Evolutionary conservation across 495 filamentous ascomycete genomes (phyloP).

Genomic region (Aspergillus bertholletiae): DNA sequence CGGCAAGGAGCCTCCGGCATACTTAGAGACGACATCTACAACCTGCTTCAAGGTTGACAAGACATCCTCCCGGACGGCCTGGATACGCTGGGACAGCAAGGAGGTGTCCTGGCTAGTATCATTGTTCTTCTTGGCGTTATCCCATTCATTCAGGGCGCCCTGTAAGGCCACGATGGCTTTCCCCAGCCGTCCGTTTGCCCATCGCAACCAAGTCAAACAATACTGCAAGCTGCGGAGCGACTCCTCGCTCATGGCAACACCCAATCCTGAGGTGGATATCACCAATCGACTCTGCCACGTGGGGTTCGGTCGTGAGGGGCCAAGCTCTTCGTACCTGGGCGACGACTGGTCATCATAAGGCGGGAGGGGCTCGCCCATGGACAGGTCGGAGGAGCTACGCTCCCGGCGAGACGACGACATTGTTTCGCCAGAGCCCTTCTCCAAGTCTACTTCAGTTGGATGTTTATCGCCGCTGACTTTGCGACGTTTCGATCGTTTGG

Average conservation of each 20-base stretch:
- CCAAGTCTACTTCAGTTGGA: constrained; percentile 35
- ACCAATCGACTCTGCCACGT: constrained; percentile 78
- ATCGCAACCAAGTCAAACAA: constrained; percentile 70
- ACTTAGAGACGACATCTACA: constrained; percentile 74
- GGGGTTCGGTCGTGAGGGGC: constrained; percentile 28
- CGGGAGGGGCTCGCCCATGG: constrained; percentile 65
- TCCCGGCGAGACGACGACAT: constrained; percentile 15
- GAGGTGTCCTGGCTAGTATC: constrained; percentile 22
- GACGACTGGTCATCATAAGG: constrained; percentile 75
- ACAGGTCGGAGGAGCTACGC: constrained; percentile 42
- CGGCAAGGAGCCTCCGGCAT: constrained; percentile 79
- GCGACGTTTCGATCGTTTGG: constrained; percentile 60
- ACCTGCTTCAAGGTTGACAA: constrained; percentile 71
- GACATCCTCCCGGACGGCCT: constrained; percentile 67
- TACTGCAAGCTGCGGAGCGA: constrained; percentile 72
- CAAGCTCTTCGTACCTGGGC: constrained; percentile 62
- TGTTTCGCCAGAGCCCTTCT: constrained; percentile 25
- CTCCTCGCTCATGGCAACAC: constrained; percentile 83
- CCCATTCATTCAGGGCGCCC: constrained; percentile 70
- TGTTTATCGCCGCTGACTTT: constrained; percentile 47
- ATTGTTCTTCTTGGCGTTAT: constrained; percentile 36
- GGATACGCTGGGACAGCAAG: constrained; percentile 58
- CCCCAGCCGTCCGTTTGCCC: constrained; percentile 71
- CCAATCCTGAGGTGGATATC: constrained; percentile 77
- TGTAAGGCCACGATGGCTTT: constrained; percentile 66